A percentile compares a stretch with the other conserved stretches of the same genome.
Conservation (phyloP, 805 yeast genomes). For the Saturnispora zaruensis region DNA sequence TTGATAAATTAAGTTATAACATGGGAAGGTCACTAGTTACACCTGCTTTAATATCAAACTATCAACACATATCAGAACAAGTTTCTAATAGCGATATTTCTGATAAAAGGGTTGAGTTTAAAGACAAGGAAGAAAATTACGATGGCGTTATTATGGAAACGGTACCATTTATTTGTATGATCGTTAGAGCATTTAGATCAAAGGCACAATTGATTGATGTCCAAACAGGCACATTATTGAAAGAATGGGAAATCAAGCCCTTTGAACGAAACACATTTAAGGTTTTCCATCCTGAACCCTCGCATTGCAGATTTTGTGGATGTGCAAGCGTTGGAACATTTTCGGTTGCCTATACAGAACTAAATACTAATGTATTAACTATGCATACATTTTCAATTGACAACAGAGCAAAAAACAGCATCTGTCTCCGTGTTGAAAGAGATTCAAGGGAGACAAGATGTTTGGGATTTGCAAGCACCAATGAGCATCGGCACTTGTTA, state of each 20-base stretch:
- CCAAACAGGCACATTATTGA: conserved; percentile 65
- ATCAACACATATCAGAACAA: conserved; percentile 9
- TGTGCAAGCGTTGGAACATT: conserved; percentile 71
- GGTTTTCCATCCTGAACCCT: conserved; percentile 76
- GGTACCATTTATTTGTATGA: conserved; percentile 68
- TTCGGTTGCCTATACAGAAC: conserved; percentile 62
- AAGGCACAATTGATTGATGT: conserved; percentile 66
- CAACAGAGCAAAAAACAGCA: conserved; percentile 67
- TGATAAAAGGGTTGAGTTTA: conserved; percentile 7
- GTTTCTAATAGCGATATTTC: background rate
- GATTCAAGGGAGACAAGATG: conserved; percentile 89
- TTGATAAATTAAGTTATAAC: conserved; percentile 41
- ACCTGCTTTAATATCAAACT: conserved; percentile 29
- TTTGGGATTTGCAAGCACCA: conserved; percentile 69
- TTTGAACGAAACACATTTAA: conserved; percentile 52
- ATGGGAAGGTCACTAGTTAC: conserved; percentile 32
- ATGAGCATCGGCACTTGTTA: conserved; percentile 62
- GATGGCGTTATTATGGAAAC: conserved; percentile 34
- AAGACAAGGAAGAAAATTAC: conserved; percentile 10
- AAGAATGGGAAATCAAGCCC: conserved; percentile 51
- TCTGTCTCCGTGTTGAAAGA: conserved; percentile 84
- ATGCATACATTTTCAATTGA: conserved; percentile 68
- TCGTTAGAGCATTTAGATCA: conserved; percentile 47
- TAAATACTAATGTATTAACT: conserved; percentile 46
- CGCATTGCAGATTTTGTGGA: conserved; percentile 88